phyloP scores from a whole-genome alignment of 2,329 filamentous ascomycete species.

The Ophiostoma sp. region DNA sequence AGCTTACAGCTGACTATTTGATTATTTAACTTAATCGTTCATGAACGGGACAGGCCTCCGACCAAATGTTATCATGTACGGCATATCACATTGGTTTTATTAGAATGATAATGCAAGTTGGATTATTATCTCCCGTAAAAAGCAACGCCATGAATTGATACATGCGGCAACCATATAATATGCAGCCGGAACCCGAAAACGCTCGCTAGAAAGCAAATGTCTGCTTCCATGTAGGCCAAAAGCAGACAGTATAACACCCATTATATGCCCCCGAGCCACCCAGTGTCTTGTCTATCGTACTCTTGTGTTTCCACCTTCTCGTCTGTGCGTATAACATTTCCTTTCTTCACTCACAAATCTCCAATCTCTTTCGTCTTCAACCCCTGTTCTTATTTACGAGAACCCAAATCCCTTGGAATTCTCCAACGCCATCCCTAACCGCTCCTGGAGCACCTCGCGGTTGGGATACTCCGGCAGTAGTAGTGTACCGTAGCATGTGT shows the following conservation, averaged over 20 bases:
- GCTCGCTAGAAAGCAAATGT: not conserved
- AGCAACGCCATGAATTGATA: not conserved
- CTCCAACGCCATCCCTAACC: conserved; percentile 80
- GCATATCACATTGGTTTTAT: not conserved
- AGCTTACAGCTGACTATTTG: not conserved
- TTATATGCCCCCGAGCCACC: not conserved
- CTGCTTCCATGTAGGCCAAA: not conserved
- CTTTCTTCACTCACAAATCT: too few species aligned
- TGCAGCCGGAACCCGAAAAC: not conserved
- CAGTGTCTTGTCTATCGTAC: not conserved
- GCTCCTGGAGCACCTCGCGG: conserved; percentile 68
- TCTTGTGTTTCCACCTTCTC: not conserved
- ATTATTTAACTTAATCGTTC: not conserved
- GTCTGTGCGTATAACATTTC: too few species aligned
- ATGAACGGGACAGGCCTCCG: too few species aligned
- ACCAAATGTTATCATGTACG: too few species aligned
- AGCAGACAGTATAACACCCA: not conserved
- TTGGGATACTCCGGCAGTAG: conserved; percentile 79
- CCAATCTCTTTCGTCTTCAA: not conserved
- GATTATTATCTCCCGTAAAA: not conserved
- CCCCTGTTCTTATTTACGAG: conserved; percentile 50
- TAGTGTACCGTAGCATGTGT: conserved; percentile 90
- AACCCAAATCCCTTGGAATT: conserved; percentile 89
- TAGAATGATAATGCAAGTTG: not conserved
- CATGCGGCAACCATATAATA: not conserved